Evolutionary conservation across 768 basidiomycete genomes (phyloP), one percentile per base, ranked within the genome.

Genomic region (Pleurotus cornucopiae): DNA sequence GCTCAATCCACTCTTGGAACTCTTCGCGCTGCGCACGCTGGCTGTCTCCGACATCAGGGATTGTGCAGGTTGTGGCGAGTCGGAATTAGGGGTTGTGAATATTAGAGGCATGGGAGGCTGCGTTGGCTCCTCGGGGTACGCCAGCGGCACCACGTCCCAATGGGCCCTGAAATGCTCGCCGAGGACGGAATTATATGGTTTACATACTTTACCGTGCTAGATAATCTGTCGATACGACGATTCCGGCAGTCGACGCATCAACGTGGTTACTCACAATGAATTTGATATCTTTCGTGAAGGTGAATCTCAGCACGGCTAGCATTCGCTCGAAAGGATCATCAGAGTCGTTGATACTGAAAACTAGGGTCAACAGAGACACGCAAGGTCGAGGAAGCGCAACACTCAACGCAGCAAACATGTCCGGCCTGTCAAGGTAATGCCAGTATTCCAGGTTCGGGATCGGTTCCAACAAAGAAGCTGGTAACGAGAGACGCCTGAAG

Each of bases 371-470:
- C 30, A 34, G 9, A 9, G 7, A 1, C 7, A 34, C 7, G 30
- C 6, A 11, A 34, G 9, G 30, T 34, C 7, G 6, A 34, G 9
- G 30, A 34, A 34, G 4, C 30, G 7, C 30, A 34, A 14, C 18
- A 83, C 88, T 75, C 68, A 67, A 97, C 94, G 92, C 85, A 64
- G 88, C 88, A 66, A 98, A 94, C 45, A 93, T 73, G 70, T 97
- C 94, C 5, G 94, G 91, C 62, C 93, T 79, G 70, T 96, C 94
- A 46, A 93, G 77, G 63, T 94, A 95, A 61, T 92, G 87, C 91
- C 91, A 97, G 73, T 94, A 98, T 72, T 98, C 95, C 49, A 98
- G 80, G 72, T 98, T 98, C 4, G 95, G 95, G 62, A 95, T 80
- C 3, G 95, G 95, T 67, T 97, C 95, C 43, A 98, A 80, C 47